Base-by-base conservation (phyloP, 768 basidiomycete species). In the Pisolithus marmoratus region DNA sequence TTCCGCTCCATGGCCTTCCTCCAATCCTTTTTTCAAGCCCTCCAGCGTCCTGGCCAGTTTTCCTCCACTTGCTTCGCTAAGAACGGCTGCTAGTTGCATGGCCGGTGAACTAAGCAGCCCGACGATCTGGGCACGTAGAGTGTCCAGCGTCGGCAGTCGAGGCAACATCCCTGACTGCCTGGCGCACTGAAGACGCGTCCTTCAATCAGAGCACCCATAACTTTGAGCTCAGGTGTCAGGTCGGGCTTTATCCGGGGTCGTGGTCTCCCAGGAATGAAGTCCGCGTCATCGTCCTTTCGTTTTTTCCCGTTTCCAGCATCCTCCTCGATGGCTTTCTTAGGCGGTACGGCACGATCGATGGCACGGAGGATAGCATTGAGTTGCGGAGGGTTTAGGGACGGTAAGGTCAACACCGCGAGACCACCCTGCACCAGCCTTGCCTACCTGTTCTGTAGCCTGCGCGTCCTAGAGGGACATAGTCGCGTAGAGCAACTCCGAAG, bases 171-270 rank as follows among this genome's bases (percentile, higher is more conserved):
- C 75, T 71, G 50, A 93, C 70, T 5, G 77, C 76, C n/a, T 9
- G 75, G 68, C 19, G 80, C 75, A 48, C 82, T 72, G 65, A 94
- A 80, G 51, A 90, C 73, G 54, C 78, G 73, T 34, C 84, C 84
- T 61, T 94, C 93, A 54, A 94, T 76, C 48, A 96, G 64, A 31
- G 87, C 90, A 23, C 87, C 90, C 52, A 92, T 75, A 23, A 95
- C 70, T 59, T 72, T 78, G 51, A 95, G 66, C 60, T 87, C 84
- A 5, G 90, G 89, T 26, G 73, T 67, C 58, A 81, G 66, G 31
- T 72, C 65, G 54, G 80, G 78, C 51, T 76, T 75, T 57, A 79
- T 66, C 45, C 75, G 78, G 68, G 83, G 87, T 60, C 80, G 73
- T 59, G 85, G 76, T 60, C 85, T 73, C 27, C 89, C 89, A 5